Evolutionary conservation across 495 filamentous ascomycete species (phyloP).

Genomic region (Tricharina praecox): DNA sequence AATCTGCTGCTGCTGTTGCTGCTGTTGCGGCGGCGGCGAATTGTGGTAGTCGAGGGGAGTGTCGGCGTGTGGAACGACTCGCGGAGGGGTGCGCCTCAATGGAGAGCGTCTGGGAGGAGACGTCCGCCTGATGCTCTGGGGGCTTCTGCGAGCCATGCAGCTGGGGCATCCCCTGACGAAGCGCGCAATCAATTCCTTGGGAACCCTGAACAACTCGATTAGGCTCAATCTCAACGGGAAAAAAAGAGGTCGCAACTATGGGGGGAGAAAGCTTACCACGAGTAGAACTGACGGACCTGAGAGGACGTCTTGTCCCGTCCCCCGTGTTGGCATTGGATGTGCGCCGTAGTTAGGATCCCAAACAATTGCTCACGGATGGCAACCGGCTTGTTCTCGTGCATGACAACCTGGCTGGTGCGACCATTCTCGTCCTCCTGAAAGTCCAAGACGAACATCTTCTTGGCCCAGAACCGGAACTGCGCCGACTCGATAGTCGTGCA

Average conservation of each 20-base stretch:
- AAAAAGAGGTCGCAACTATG: background rate
- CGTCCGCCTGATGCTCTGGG: background rate
- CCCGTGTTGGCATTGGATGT: conserved; percentile 42
- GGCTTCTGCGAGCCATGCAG: conserved; percentile 19
- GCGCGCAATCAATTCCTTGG: conserved; percentile 41
- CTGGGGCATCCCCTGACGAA: conserved; percentile 41
- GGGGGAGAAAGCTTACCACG: conserved; percentile 32
- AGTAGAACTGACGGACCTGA: conserved; percentile 40
- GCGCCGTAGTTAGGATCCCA: conserved; percentile 39
- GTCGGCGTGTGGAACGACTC: conserved; percentile 2
- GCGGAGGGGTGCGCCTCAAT: conserved; percentile 7
- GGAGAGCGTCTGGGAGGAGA: too few relatives aligned
- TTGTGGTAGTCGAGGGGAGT: background rate
- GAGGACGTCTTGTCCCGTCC: conserved; percentile 45
- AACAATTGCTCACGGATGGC: conserved; percentile 43
- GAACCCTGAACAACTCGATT: conserved; percentile 31
- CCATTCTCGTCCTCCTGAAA: conserved; percentile 29
- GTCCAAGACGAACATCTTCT: conserved; percentile 43
- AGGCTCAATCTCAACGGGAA: background rate
- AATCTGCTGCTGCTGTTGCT: background rate
- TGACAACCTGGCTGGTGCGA: conserved; percentile 37
- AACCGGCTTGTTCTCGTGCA: conserved; percentile 43
- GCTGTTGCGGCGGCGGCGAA: background rate
- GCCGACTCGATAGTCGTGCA: conserved; percentile 42
- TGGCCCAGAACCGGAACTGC: conserved; percentile 46